phyloP scores from a whole-genome alignment of 2,329 filamentous ascomycete genomes.

The Trichoderma guizhouense region DNA sequence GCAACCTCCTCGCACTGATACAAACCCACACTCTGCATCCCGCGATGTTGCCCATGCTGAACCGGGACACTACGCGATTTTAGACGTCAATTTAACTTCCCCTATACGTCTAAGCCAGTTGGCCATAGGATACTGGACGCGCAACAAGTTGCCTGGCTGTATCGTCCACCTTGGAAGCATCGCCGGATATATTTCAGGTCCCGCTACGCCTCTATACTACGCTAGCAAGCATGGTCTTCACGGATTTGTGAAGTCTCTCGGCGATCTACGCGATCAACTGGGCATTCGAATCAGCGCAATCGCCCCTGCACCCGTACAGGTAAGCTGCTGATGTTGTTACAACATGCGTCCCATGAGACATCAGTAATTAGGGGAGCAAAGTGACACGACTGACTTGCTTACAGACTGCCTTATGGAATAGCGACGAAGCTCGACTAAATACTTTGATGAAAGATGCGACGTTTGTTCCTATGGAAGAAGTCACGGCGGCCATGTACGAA shows the following conservation, averaged over 20 bases:
- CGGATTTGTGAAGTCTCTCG: conserved; percentile 34
- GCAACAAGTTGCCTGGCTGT: conserved; percentile 27
- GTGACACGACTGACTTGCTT: not conserved
- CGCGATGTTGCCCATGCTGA: conserved; percentile 29
- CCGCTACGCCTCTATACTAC: conserved; percentile 35
- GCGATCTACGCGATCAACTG: conserved; percentile 28
- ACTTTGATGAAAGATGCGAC: not conserved
- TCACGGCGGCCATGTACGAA: not conserved
- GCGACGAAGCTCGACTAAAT: not conserved
- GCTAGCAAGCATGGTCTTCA: conserved; percentile 38
- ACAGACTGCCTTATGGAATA: not conserved
- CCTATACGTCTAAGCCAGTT: conserved; percentile 39
- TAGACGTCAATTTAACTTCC: conserved; percentile 36
- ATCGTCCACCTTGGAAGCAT: conserved; percentile 21
- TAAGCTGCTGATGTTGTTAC: not conserved
- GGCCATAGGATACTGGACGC: conserved; percentile 37
- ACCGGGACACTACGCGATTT: conserved; percentile 33
- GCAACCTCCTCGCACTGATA: conserved; percentile 31
- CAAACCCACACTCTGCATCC: conserved; percentile 29
- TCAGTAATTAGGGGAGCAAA: not conserved
- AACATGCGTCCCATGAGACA: too few relatives aligned
- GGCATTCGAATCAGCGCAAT: conserved; percentile 30
- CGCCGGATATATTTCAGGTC: conserved; percentile 17
- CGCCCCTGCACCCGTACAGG: not conserved
- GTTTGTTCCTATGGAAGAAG: not conserved